phyloP scores from a whole-genome alignment of 352 stramenopile genomes.

The Globisporangium recalcitrans region DNA sequence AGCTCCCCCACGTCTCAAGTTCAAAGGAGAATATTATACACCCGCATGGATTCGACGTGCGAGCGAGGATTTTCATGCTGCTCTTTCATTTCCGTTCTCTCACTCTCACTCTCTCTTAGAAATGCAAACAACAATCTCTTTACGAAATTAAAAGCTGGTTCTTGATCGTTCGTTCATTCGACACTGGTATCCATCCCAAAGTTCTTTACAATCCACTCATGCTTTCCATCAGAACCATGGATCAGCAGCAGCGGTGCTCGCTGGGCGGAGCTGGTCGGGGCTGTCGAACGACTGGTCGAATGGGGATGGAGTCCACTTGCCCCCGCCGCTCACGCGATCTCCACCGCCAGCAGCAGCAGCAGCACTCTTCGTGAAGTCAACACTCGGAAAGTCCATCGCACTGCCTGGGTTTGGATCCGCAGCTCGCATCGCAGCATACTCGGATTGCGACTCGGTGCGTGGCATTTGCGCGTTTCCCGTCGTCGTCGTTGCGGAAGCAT shows the following conservation, averaged over 20 bases:
- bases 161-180: neutral
- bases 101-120: neutral
- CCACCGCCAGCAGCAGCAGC: neutral
- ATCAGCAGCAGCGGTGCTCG: neutral
- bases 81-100: neutral
- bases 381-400: constrained; percentile 1
- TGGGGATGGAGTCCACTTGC: neutral
- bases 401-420: neutral
- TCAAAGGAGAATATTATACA: neutral
- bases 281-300: constrained; percentile 1
- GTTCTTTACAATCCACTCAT: too few species aligned
- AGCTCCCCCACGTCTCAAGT: neutral
- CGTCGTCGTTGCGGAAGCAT: neutral
- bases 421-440: neutral
- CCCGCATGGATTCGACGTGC: neutral
- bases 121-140: neutral
- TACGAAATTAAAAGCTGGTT: neutral
- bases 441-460: neutral
- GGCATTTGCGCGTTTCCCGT: neutral
- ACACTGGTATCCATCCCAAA: too few species aligned
- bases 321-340: neutral
- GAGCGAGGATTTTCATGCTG: neutral
- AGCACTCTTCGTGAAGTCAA: neutral
- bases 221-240: constrained; percentile 7
- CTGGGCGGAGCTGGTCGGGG: constrained; percentile 1